These are phyloP conservation scores for Eucalyptus cloeziana DNA, from an alignment of 345 rosid species.

Conservation along the genomic window DNA sequence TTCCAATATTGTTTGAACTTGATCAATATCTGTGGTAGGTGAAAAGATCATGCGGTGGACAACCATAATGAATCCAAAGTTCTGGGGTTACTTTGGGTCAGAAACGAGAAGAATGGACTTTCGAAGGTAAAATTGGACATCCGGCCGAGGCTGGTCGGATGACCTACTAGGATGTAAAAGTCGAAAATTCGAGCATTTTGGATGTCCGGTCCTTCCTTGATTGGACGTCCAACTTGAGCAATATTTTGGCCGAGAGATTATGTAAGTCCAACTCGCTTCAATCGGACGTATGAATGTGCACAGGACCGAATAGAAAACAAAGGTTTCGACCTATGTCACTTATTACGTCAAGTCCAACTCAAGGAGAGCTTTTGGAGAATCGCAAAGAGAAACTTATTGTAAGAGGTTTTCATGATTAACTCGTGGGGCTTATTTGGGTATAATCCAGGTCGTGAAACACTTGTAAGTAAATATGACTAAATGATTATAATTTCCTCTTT, in stretches of 20 bases:
- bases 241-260: background rate
- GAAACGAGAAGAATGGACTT: background rate
- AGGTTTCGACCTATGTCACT: background rate
- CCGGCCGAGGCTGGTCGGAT: background rate
- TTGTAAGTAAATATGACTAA: background rate
- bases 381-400: background rate
- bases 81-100: background rate
- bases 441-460: background rate
- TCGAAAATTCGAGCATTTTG: background rate
- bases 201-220: background rate
- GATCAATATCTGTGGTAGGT: accelerated
- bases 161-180: background rate
- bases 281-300: background rate
- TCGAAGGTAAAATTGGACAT: background rate
- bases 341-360: background rate
- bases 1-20: background rate
- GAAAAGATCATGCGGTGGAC: background rate
- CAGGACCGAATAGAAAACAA: background rate
- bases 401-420: background rate
- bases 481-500: background rate
- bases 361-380: background rate
- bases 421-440: background rate
- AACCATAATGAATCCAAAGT: background rate
- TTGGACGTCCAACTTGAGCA: background rate
- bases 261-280: background rate